Percentiles rank a stretch among this genome's conserved stretches.
These are phyloP conservation scores for Buddleja alternifolia DNA, from an alignment of 257 asterid genomes.

Conservation along the genomic window DNA sequence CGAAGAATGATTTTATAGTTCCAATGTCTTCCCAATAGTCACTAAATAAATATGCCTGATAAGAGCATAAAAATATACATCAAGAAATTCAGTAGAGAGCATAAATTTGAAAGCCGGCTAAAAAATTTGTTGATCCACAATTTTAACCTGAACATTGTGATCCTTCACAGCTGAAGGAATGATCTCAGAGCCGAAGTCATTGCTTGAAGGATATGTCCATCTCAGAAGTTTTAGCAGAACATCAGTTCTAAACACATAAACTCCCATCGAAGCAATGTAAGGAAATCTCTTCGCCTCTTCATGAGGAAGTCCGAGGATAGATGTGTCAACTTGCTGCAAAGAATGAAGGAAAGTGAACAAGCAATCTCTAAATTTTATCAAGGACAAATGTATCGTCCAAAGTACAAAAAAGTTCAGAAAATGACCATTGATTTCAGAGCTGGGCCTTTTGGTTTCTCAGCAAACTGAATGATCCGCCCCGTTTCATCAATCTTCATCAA, in stretches of 20 bases:
- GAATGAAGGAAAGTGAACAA: background rate
- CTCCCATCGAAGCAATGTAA: constrained; percentile 97
- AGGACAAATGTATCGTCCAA: no score
- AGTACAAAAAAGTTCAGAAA: no score
- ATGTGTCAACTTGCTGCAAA: constrained; percentile 85
- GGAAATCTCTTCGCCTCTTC: constrained; percentile 62
- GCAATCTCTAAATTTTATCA: no score
- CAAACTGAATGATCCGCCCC: constrained; percentile 75
- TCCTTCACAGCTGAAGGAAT: constrained; percentile 87
- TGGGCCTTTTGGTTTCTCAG: constrained; percentile 91
- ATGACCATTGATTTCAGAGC: constrained; percentile 76
- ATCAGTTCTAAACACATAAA: constrained; percentile 81
- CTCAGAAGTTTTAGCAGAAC: constrained; percentile 70
- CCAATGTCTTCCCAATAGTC: constrained; percentile 99
- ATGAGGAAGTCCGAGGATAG: constrained; percentile 75
- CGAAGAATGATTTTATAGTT: constrained; percentile 83
- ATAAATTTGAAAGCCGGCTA: constrained; percentile 1
- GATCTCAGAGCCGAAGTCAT: constrained; percentile 96
- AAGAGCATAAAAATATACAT: constrained; percentile 26
- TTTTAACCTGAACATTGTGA: constrained; percentile 82
- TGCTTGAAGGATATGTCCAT: constrained; percentile 70
- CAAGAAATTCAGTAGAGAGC: constrained; percentile 19
- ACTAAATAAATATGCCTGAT: constrained; percentile 76
- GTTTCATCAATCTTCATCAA: constrained; percentile 77
- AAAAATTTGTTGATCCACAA: background rate